Percentiles rank a stretch among this genome's conserved stretches.
Evolutionary conservation across 164 flowering plant genomes (phyloP).

Genomic region (Sedum album): DNA sequence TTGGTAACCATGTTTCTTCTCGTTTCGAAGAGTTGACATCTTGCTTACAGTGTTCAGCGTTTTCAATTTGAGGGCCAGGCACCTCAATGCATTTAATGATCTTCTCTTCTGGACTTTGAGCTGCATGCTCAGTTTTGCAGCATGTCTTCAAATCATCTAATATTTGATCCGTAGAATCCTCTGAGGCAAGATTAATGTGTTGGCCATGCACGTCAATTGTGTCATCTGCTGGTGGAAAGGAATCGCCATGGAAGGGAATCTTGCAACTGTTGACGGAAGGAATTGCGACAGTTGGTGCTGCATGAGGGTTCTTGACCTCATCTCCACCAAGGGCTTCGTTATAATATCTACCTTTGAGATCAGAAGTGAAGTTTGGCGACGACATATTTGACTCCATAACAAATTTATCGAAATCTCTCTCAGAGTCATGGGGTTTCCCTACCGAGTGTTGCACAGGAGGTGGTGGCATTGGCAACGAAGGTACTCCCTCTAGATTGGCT

Average conservation of each 20-base stretch:
- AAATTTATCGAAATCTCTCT: not conserved
- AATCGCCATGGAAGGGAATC: not conserved
- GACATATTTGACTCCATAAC: not conserved
- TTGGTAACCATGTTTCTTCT: slow-evolving; percentile 23
- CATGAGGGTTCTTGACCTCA: not conserved
- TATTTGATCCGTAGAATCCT: not conserved
- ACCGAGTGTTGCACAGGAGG: not conserved
- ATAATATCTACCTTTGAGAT: too few species aligned
- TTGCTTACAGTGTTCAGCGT: not conserved
- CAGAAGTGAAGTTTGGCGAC: not conserved
- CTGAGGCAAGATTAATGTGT: not conserved
- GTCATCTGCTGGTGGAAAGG: not conserved
- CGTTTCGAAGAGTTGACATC: slow-evolving; percentile 15
- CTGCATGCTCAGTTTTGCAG: not conserved
- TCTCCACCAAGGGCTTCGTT: too few species aligned
- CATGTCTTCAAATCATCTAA: not conserved
- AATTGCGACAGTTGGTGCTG: not conserved
- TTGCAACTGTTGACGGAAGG: not conserved
- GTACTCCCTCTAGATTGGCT: not conserved
- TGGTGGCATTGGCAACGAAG: not conserved
- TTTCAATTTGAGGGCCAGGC: not conserved
- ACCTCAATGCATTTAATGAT: not conserved
- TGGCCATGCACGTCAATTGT: not conserved
- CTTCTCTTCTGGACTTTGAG: not conserved
- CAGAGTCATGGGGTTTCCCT: not conserved